Evolutionary conservation across 768 basidiomycete genomes (phyloP), one percentile per base, ranked within the genome.

Genomic region (Mrakia frigida): DNA sequence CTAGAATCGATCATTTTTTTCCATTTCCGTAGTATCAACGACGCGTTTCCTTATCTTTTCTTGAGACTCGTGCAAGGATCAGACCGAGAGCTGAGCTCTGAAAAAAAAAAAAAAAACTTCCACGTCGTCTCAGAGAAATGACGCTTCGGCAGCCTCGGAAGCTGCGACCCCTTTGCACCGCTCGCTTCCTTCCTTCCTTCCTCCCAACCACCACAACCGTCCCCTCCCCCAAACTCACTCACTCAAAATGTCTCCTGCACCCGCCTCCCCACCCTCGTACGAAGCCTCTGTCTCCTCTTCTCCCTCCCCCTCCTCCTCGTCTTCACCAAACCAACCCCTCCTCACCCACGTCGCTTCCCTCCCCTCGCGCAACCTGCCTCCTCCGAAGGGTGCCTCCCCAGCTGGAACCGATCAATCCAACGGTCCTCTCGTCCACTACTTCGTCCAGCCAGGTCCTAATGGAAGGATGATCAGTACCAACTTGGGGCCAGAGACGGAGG

Each of bases 221-320:
- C 39, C 50, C 6, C 6, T 9, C 6, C 50, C 14, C 50, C 25
- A 56, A 1, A 1, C 3, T 28, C 56, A n/a, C n/a, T 3, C 53
- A 46, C 56, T 33, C 65, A 68, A 10, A 31, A 68, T 68, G 65
- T 68, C 65, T 39, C 65, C 65, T 25, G 21, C 65, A 13, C 37
- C 65, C 13, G 33, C 37, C 65, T 68, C 65, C 35, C 65, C 65
- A 11, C 65, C 65, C 7, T 68, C 65, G 21, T 68, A 68, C 65
- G 65, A 68, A 39, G 65, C 35, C 35, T 37, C 65, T 23, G 35
- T 39, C 37, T 37, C 65, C 35, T 35, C 35, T 13, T 18, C 65
- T 9, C 43, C 65, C 37, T 39, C 65, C 18, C 43, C 65, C 37
- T 39, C 65, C 1, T 68, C 65, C 10, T 23, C 65, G 0, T 68